These are phyloP conservation scores for Sisymbrium irio DNA, from an alignment of 345 rosid species.

Conservation along the genomic window DNA sequence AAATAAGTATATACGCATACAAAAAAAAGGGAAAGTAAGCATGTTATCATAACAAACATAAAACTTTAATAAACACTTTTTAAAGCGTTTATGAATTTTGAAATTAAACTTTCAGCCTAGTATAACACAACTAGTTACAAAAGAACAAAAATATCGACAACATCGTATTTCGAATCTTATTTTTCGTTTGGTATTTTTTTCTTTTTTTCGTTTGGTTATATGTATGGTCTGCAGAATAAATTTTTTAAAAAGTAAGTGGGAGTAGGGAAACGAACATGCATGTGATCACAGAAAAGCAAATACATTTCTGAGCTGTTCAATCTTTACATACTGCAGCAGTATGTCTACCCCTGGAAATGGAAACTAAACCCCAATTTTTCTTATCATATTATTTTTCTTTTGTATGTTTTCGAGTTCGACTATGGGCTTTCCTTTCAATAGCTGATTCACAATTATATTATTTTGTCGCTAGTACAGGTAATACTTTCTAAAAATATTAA, in stretches of 20 bases:
- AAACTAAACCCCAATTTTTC: not conserved
- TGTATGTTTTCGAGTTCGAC: not conserved
- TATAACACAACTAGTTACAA: too few relatives aligned
- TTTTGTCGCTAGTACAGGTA: slow-evolving; percentile 12
- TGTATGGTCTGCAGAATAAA: too few relatives aligned
- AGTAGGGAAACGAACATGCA: slow-evolving; percentile 20
- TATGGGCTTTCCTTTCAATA: not conserved
- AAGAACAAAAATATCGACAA: too few relatives aligned
- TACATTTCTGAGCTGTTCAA: slow-evolving; percentile 24
- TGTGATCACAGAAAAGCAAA: slow-evolving; percentile 23
- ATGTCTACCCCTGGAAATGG: not conserved
- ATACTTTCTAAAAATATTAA: not conserved
- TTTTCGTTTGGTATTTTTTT: too few relatives aligned
- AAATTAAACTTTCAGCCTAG: too few relatives aligned
- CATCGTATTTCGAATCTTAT: too few relatives aligned
- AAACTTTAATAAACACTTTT: too few relatives aligned
- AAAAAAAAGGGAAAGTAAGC: too few relatives aligned
- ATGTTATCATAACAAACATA: too few relatives aligned
- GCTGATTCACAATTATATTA: not conserved
- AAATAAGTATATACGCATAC: too few relatives aligned
- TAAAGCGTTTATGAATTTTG: too few relatives aligned
- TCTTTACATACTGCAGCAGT: not conserved
- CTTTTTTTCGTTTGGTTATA: too few relatives aligned
- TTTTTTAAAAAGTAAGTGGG: not conserved
- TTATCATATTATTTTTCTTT: not conserved